phyloP scores from a whole-genome alignment of 106 monocot species.

The Cymbidium sinense region DNA sequence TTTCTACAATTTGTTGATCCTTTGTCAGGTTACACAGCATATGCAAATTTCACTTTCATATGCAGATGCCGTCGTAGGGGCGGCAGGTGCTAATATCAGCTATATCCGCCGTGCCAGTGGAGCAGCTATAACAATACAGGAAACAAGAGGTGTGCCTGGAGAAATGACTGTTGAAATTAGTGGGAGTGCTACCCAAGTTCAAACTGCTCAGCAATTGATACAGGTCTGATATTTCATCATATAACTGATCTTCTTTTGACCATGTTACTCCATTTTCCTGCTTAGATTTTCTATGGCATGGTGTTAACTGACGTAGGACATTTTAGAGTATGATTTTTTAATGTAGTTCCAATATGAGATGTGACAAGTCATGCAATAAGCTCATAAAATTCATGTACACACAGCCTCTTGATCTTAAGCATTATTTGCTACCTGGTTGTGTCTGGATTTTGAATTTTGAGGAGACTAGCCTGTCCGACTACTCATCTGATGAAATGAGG shows the following conservation, averaged over 20 bases:
- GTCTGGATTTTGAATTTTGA: no score
- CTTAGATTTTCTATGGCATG: not conserved
- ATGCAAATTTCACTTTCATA: conserved; percentile 92
- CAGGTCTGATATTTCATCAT: conserved; percentile 31
- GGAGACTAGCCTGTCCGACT: no score
- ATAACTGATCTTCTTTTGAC: not conserved
- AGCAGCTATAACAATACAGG: conserved; percentile 90
- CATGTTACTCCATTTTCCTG: not conserved
- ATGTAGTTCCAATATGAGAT: not conserved
- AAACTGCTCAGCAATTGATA: conserved; percentile 89
- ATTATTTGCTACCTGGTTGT: no score
- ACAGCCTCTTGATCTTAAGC: no score
- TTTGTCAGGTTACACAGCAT: conserved; percentile 72
- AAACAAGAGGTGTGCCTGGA: conserved; percentile 78
- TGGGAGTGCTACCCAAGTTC: conserved; percentile 78
- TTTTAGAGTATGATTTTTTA: no score
- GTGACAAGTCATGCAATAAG: no score
- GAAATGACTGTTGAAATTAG: conserved; percentile 97
- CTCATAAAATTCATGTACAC: no score
- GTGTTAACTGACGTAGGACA: not conserved
- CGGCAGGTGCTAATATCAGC: conserved; percentile 84
- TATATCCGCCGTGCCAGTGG: conserved; percentile 94
- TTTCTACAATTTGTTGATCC: conserved; percentile 67
- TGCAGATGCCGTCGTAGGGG: conserved; percentile 91
- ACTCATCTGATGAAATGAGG: no score